Evolutionary conservation across 2,329 filamentous ascomycete genomes (phyloP), one percentile per base, ranked within the genome.

Genomic region (Akanthomyces lecanii): DNA sequence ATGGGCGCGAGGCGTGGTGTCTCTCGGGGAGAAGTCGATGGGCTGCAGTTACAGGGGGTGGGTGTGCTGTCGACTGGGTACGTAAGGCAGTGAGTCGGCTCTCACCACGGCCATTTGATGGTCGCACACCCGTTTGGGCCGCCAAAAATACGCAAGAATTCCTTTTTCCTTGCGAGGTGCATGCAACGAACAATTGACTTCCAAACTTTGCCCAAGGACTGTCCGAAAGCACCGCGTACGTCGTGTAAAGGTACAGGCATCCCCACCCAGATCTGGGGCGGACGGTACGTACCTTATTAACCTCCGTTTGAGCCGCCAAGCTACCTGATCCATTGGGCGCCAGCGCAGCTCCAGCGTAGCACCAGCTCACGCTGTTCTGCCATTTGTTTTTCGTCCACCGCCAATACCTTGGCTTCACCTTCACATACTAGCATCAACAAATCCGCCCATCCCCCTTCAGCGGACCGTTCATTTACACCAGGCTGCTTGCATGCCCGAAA

Each of bases 341-440:
- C 56, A 48, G 53, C 36, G 53, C 53, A 21, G 53, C 53, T 6
- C 36, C 18, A 12, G 14, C 42, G 51, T 36, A 53, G 21, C 51
- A n/a, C 54, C 28, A 59, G 48, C 48, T 63, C 54, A 47, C 55
- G 48, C 44, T 58, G 58, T 62, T 55, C 65, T 66, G 62, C 62
- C 66, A 47, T 68, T 69, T 70, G 67, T 69, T 73, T 73, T 72
- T 71, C 66, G 62, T 67, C 66, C 66, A 67, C 67, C 67, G 66
- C 71, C 71, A 72, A 71, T 68, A 63, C 67, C 66, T 67, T 55
- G 64, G 54, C 66, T 67, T 67, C 65, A 66, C 65, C 67, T 66
- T 68, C 63, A 66, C 28, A 16, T 61, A 60, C 57, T 65, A 54
- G 50, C 58, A 62, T 63, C 60, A 52, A 61, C 58, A 54, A 61